Percentiles rank a stretch among this genome's conserved stretches.
phyloP scores from a whole-genome alignment of 768 basidiomycete species.

The Auricularia sp. region DNA sequence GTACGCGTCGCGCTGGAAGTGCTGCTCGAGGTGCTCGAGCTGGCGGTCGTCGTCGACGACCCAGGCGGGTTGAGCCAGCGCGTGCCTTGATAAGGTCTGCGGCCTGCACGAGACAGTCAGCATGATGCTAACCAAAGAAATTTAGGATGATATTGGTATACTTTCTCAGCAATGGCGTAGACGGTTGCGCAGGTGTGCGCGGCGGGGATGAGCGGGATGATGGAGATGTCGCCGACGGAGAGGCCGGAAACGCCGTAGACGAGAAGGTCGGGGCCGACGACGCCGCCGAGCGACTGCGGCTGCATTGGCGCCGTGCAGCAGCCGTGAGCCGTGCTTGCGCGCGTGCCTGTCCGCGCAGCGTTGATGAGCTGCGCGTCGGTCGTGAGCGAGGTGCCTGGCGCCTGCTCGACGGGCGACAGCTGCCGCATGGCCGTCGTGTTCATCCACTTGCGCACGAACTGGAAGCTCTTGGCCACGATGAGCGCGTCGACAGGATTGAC shows the following conservation, averaged over 20 bases:
- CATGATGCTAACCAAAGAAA: neutral
- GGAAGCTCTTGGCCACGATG: neutral
- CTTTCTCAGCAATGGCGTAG: constrained; percentile 12
- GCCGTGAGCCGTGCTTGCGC: constrained; percentile 16
- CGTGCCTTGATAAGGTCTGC: constrained; percentile 16
- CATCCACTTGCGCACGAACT: constrained; percentile 1
- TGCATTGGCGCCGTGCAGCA: constrained; percentile 33
- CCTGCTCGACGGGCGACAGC: neutral
- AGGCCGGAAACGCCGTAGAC: constrained; percentile 36
- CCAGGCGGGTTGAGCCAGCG: neutral
- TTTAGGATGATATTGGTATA: neutral
- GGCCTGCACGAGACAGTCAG: constrained; percentile 10
- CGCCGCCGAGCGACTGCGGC: constrained; percentile 28
- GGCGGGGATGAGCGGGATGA: constrained; percentile 13
- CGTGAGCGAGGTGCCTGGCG: neutral
- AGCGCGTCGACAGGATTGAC: neutral
- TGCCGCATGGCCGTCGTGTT: neutral
- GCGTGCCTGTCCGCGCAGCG: constrained; percentile 10
- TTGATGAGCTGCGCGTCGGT: constrained; percentile 13
- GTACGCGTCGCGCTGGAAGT: neutral
- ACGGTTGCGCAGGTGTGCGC: constrained; percentile 13
- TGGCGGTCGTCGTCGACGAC: neutral
- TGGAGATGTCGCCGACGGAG: constrained; percentile 23
- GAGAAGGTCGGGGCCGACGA: constrained; percentile 31
- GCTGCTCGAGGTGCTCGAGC: neutral